Evolutionary conservation across 2,329 filamentous ascomycete genomes (phyloP).

Genomic region (Botryotinia calthae): DNA sequence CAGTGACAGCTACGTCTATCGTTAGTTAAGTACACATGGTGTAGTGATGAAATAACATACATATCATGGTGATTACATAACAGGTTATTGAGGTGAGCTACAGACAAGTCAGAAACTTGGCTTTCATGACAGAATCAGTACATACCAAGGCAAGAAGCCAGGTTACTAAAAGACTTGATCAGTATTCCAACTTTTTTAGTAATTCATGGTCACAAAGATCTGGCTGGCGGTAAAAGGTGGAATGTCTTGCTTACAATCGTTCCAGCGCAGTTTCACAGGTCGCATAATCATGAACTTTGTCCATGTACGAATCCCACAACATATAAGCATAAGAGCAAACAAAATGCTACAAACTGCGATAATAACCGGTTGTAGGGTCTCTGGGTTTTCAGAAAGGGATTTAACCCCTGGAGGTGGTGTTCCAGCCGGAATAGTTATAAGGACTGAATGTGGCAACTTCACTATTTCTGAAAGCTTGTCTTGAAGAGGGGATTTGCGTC

Average conservation of each 20-base stretch:
- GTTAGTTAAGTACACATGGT: background rate
- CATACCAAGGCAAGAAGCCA: background rate
- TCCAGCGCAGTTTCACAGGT: background rate
- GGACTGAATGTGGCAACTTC: background rate
- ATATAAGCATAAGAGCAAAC: background rate
- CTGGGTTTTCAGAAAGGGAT: background rate
- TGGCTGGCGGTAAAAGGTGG: background rate
- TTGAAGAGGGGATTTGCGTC: background rate
- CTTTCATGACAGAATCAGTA: background rate
- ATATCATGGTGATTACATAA: background rate
- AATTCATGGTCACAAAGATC: background rate
- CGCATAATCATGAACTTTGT: background rate
- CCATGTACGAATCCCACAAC: background rate
- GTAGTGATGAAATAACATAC: background rate
- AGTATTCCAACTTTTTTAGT: background rate
- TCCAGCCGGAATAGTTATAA: background rate
- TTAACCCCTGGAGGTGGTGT: background rate
- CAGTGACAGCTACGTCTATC: background rate
- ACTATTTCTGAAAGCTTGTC: background rate
- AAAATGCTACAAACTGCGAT: background rate
- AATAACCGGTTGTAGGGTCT: background rate
- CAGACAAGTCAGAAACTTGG: background rate
- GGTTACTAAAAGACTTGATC: background rate
- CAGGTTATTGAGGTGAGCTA: background rate
- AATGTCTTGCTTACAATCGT: background rate